phyloP scores from a whole-genome alignment of 2,329 filamentous ascomycete genomes.

The Colletotrichum costaricense region DNA sequence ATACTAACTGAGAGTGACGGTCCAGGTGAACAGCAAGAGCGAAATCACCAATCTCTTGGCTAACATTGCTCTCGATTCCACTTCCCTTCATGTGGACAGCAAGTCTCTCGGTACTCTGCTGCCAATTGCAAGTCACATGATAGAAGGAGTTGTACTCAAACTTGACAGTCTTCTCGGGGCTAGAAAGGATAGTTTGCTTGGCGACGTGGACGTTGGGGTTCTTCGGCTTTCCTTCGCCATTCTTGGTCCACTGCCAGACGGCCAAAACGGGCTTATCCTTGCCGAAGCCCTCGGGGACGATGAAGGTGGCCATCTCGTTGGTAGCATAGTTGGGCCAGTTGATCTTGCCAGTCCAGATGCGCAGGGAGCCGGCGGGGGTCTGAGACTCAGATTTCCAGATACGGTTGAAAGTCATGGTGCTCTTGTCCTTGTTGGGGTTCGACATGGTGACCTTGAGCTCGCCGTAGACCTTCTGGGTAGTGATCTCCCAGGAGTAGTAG shows the following conservation, averaged over 20 bases:
- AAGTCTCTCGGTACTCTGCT: neutral
- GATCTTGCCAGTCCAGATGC: constrained; percentile 10
- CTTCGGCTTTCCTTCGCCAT: neutral
- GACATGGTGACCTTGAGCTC: constrained; percentile 4
- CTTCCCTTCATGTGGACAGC: neutral
- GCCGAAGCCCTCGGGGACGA: neutral
- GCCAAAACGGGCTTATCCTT: neutral
- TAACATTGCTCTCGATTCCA: neutral
- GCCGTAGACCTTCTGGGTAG: neutral
- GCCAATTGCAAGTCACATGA: neutral
- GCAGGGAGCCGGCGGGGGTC: neutral
- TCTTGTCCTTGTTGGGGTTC: neutral
- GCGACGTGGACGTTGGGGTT: neutral
- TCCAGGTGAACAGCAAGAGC: neutral
- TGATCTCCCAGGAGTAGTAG: constrained; percentile 3
- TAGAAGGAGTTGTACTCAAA: constrained; percentile 4
- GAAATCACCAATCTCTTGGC: neutral
- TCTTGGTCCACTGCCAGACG: constrained; percentile 6
- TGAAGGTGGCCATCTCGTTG: constrained; percentile 4
- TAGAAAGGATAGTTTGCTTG: neutral
- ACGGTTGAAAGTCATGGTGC: neutral
- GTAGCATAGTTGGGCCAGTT: constrained; percentile 1
- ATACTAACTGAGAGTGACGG: neutral
- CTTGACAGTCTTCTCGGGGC: neutral
- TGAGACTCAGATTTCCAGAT: neutral